Conservation (phyloP, 2,329 filamentous ascomycete genomes). For the Colletotrichum tropicicola region DNA sequence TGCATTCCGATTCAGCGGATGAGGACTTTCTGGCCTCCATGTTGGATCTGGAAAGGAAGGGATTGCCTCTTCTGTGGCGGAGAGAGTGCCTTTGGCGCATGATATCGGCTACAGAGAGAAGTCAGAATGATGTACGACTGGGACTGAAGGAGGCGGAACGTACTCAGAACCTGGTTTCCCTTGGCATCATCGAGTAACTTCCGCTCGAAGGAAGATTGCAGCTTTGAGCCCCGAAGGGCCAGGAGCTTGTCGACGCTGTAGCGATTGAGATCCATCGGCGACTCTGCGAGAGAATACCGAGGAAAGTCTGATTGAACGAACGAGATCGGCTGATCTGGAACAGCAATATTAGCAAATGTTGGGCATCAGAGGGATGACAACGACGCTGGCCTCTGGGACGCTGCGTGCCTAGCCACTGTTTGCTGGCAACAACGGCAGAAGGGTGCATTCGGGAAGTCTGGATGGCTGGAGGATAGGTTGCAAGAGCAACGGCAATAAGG, state of each 20-base stretch:
- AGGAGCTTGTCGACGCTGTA: conserved; percentile 24
- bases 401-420: no score
- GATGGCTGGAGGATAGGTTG: no score
- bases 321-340: background rate
- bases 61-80: conserved; percentile 4
- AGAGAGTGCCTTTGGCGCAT: conserved; percentile 8
- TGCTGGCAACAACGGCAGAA: no score
- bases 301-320: background rate
- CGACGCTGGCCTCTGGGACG: no score
- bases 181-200: conserved; percentile 15
- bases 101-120: conserved; percentile 17
- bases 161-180: conserved; percentile 2
- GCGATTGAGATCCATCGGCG: conserved; percentile 16
- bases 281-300: background rate
- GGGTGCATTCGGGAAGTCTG: no score
- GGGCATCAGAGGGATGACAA: no score
- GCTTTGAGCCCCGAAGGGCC: conserved; percentile 15
- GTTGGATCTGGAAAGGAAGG: conserved; percentile 10
- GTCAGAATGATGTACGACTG: background rate
- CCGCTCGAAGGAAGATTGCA: conserved; percentile 7
- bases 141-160: background rate
- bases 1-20: conserved; percentile 9
- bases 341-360: no score
- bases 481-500: no score
- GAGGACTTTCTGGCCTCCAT: conserved; percentile 19